Percentiles rank a stretch among this genome's conserved stretches.
phyloP scores from a whole-genome alignment of 768 basidiomycete species.

The Mycena albidolilacea region DNA sequence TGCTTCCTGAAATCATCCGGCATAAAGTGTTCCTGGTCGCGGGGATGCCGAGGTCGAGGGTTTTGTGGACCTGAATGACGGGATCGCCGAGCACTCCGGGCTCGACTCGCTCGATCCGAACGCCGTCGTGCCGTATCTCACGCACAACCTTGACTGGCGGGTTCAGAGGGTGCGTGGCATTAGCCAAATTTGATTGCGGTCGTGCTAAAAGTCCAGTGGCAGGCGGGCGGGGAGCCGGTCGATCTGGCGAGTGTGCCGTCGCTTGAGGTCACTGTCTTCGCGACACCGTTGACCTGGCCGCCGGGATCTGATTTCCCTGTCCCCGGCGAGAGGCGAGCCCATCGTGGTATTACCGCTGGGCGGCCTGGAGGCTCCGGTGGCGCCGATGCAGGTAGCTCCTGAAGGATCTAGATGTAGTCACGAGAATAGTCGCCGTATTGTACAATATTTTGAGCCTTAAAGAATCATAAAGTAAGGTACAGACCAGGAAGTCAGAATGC shows the following conservation, averaged over 20 bases:
- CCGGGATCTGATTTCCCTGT: conserved; percentile 45
- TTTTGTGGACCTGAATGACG: conserved; percentile 60
- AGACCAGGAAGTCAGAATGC: no score
- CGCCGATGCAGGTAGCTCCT: background rate
- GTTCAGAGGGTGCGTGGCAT: conserved; percentile 53
- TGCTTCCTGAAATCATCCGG: background rate
- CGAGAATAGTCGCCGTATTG: no score
- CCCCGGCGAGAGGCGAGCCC: conserved; percentile 36
- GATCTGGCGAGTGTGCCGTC: conserved; percentile 40
- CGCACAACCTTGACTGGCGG: conserved; percentile 57
- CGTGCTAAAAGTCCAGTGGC: background rate
- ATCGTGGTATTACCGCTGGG: conserved; percentile 38
- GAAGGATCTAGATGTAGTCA: background rate
- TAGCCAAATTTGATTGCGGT: background rate
- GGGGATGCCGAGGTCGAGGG: conserved; percentile 55
- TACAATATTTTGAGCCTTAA: no score
- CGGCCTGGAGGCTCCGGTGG: conserved; percentile 44
- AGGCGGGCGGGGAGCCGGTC: conserved; percentile 28
- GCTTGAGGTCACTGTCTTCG: conserved; percentile 47
- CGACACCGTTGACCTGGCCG: conserved; percentile 47
- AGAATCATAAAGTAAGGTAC: no score
- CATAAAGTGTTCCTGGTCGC: conserved; percentile 43
- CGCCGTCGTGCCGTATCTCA: conserved; percentile 59
- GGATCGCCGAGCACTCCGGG: conserved; percentile 48
- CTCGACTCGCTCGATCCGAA: conserved; percentile 54